phyloP scores from a whole-genome alignment of 129 eudicot genomes.

The Pseudognaphalium luteoalbum region DNA sequence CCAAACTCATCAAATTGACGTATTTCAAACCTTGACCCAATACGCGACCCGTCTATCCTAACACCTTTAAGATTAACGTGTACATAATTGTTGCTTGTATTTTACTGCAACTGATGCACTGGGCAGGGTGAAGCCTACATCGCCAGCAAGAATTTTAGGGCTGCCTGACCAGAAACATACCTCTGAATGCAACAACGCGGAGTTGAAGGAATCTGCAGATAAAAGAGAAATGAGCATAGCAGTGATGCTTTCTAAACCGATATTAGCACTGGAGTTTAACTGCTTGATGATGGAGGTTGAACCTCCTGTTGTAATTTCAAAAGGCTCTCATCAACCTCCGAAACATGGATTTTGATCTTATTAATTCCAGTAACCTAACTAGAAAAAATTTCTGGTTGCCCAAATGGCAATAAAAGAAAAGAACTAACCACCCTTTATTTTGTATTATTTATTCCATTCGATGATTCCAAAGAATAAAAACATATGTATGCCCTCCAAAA shows the following conservation, averaged over 20 bases:
- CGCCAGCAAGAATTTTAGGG: constrained; percentile 50
- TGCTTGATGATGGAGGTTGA: constrained; percentile 73
- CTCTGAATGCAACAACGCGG: constrained; percentile 23
- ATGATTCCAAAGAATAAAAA: not conserved
- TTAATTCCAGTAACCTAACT: not conserved
- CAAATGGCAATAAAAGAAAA: constrained; percentile 3
- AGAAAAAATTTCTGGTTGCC: not conserved
- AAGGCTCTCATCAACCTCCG: constrained; percentile 6
- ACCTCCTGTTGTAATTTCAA: constrained; percentile 53
- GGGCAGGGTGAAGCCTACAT: constrained; percentile 64
- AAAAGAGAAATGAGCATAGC: constrained; percentile 56
- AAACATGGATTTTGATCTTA: constrained; percentile 14
- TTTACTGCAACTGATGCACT: not conserved
- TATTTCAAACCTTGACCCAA: too few relatives aligned
- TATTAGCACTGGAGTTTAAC: constrained; percentile 76
- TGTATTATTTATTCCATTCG: constrained; percentile 12
- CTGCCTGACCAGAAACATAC: constrained; percentile 28
- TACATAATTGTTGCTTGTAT: not conserved
- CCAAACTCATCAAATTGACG: too few relatives aligned
- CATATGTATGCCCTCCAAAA: not conserved
- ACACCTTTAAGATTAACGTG: not conserved
- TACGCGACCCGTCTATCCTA: too few relatives aligned
- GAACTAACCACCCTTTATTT: not conserved
- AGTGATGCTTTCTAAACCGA: constrained; percentile 79
- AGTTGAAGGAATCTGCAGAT: constrained; percentile 14